phyloP scores from a whole-genome alignment of 192 early-diverging fungal genomes.

The Hyaloraphidium curvatum region DNA sequence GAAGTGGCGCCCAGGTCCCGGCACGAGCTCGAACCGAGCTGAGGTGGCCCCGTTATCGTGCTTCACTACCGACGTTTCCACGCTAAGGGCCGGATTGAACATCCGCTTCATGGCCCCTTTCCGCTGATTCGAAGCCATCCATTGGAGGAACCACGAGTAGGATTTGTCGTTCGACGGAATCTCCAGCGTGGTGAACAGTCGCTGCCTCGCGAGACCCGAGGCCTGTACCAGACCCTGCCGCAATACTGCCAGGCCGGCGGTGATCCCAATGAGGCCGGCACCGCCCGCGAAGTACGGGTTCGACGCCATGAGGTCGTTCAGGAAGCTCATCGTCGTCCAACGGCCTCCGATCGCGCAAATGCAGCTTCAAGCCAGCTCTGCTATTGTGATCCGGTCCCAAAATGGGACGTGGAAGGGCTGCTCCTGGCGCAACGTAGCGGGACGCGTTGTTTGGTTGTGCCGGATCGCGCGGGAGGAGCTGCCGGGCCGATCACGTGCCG shows the following conservation, averaged over 20 bases:
- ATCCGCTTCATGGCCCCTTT: slow-evolving; percentile 16
- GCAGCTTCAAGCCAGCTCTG: too few species aligned
- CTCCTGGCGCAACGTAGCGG: too few species aligned
- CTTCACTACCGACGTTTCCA: slow-evolving; percentile 70
- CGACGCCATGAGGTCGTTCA: too few species aligned
- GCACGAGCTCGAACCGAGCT: slow-evolving; percentile 70
- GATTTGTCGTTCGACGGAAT: slow-evolving; percentile 85
- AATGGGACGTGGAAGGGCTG: too few species aligned
- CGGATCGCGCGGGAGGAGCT: too few species aligned
- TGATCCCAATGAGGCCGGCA: slow-evolving; percentile 76
- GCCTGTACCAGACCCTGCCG: slow-evolving; percentile 48
- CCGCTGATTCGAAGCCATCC: slow-evolving; percentile 68
- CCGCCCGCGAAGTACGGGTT: slow-evolving; percentile 94
- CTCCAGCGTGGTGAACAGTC: slow-evolving; percentile 75
- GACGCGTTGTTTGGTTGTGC: too few species aligned
- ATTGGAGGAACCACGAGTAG: slow-evolving; percentile 84
- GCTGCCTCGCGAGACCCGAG: slow-evolving; percentile 45
- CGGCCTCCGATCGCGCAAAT: too few species aligned
- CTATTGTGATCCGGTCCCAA: too few species aligned
- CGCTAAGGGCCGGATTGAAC: slow-evolving; percentile 34
- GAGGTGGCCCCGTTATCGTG: slow-evolving; percentile 77
- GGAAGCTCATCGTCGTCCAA: too few species aligned
- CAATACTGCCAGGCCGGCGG: slow-evolving; percentile 58
- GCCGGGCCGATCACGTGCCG: too few species aligned
- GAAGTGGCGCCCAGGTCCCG: slow-evolving; percentile 79